Percentiles rank a stretch among this genome's conserved stretches.
These are phyloP conservation scores for Podaxis sp. DNA, from an alignment of 768 basidiomycete species.

Conservation along the genomic window DNA sequence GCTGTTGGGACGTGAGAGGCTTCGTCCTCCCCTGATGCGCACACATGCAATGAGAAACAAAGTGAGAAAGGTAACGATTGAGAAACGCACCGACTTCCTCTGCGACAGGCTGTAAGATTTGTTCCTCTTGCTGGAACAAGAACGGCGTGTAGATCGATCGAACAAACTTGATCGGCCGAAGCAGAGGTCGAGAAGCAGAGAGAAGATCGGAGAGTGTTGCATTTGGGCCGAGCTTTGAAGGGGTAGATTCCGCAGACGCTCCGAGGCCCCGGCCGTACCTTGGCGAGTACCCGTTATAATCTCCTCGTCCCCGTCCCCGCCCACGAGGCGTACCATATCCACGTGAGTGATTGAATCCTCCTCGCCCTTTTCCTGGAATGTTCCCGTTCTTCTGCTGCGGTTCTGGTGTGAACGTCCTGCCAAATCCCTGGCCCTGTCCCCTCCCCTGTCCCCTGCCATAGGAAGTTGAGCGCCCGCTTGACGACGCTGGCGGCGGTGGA, in stretches of 20 bases:
- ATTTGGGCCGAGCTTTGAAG: constrained; percentile 9
- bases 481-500: not conserved
- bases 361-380: constrained; percentile 8
- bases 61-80: not conserved
- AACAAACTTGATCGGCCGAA: constrained; percentile 73
- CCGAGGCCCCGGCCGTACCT: constrained; percentile 28
- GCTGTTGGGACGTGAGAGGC: constrained; percentile 68
- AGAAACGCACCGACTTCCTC: constrained; percentile 50
- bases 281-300: constrained; percentile 17
- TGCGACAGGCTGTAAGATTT: constrained; percentile 55
- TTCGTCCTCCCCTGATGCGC: constrained; percentile 43
- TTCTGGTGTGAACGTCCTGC: not conserved
- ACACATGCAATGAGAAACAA: constrained; percentile 8
- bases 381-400: constrained; percentile 10
- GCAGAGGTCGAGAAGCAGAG: constrained; percentile 55
- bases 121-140: constrained; percentile 55
- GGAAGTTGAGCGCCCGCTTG: not conserved
- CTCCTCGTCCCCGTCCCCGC: constrained; percentile 29
- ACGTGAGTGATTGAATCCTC: not conserved
- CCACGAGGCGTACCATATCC: constrained; percentile 17
- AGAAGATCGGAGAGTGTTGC: constrained; percentile 37
- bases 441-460: constrained; percentile 17
- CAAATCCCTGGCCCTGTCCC: not conserved
- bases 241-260: constrained; percentile 28
- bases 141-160: constrained; percentile 50